Percentiles rank a stretch among this genome's conserved stretches.
Conservation (phyloP, 2,329 filamentous ascomycete genomes). For the Purpureocillium lavendulum region DNA sequence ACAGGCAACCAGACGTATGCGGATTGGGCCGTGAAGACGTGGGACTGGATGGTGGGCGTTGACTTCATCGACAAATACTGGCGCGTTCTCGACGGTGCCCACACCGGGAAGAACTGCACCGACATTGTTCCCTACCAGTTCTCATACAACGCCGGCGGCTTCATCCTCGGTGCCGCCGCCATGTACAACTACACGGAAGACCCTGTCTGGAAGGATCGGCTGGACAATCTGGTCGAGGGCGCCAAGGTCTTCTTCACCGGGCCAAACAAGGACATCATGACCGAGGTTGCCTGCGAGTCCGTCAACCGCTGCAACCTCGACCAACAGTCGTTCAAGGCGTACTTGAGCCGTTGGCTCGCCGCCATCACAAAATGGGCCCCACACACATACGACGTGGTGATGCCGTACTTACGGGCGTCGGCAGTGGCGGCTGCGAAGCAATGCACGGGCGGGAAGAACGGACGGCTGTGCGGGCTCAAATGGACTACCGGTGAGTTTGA, state of each 20-base stretch:
- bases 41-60: constrained; percentile 56
- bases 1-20: constrained; percentile 71
- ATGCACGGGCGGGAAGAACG: constrained; percentile 48
- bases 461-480: constrained; percentile 50
- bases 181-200: constrained; percentile 56
- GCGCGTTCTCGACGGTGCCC: constrained; percentile 54
- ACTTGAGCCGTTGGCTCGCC: constrained; percentile 53
- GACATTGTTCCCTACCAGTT: constrained; percentile 54
- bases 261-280: constrained; percentile 47
- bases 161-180: constrained; percentile 57
- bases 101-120: constrained; percentile 49
- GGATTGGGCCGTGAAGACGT: constrained; percentile 67
- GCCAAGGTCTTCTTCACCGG: constrained; percentile 47
- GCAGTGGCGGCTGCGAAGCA: constrained; percentile 48
- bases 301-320: constrained; percentile 53
- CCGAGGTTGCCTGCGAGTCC: constrained; percentile 57
- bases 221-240: constrained; percentile 47
- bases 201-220: constrained; percentile 47
- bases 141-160: constrained; percentile 60
- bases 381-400: constrained; percentile 43
- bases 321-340: constrained; percentile 57
- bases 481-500: constrained; percentile 52
- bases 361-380: constrained; percentile 56
- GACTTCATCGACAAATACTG: constrained; percentile 52
- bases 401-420: constrained; percentile 44